Base-by-base conservation (phyloP, 2,329 filamentous ascomycete species). In the Septoria petroselini region DNA sequence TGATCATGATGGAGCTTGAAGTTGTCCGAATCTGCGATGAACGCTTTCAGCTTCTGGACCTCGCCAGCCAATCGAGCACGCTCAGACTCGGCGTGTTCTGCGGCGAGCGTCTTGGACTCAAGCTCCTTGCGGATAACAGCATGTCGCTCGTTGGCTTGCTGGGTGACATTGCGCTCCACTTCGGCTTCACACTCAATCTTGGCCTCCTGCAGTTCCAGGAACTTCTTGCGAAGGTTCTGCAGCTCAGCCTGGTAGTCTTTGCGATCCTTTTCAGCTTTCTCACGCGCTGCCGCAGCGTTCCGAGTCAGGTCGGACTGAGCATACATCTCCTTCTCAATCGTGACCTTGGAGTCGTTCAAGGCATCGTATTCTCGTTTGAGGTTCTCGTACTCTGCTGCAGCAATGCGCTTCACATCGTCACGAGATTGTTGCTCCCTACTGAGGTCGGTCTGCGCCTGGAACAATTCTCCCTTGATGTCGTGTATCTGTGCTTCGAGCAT, bases 301-400 rank as follows among this genome's bases (percentile, higher is more conserved):
- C 93, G 83, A 38, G 96, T 79, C 8, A 88, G 86, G 65, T 98
- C 91, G 68, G 96, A 91, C 65, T 97, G 91, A 4, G 88, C 85
- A 66, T 97, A 97, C 68, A 98, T 84, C 70, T 97, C 91, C 69
- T 96, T 97, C 70, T 98, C 91, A 56, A 98, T 95, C 39, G 84
- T 95, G 62, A 96, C 95, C 70, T 98, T 98, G 21, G 89, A 85
- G 57, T 96, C 90, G 62, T 95, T 95, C 27, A 97, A 77, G 27
- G 82, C 81, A 41, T 94, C 85, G 60, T 84, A 95, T 58, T 97
- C 90, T 19, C 91, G 84, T 65, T 91, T 85, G 53, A 98, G 76
- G 42, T 85, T 82, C 37, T 86, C 77, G 62, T 85, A 88, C 66
- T 93, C 94, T 71, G 95, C 91, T 60, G 96, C 90, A 3, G 88